Percentiles rank a stretch among this genome's conserved stretches.
Conservation (phyloP, 2,329 filamentous ascomycete species). For the Tolypocladium inflatum region DNA sequence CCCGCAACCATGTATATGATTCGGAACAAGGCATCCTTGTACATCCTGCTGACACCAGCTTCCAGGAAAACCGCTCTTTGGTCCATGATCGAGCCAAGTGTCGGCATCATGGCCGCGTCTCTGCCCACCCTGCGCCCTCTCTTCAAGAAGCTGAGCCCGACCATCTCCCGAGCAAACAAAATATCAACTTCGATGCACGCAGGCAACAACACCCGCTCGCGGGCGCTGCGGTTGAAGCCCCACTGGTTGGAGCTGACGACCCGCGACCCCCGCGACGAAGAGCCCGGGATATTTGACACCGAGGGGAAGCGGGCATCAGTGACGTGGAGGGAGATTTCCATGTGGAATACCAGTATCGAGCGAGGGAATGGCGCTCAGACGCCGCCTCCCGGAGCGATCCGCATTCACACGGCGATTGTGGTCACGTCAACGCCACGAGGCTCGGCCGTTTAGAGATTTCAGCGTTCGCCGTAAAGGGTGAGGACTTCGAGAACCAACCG, state of each 20-base stretch:
- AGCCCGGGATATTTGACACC: neutral
- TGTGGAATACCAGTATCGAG: neutral
- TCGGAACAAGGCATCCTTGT: no score
- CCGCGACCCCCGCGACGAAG: neutral
- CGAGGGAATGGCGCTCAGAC: neutral
- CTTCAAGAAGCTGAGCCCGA: neutral
- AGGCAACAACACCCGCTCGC: neutral
- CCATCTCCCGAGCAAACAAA: neutral
- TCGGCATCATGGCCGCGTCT: conserved; percentile 3
- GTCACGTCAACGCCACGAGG: neutral
- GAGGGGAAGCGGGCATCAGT: neutral
- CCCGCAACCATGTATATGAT: neutral
- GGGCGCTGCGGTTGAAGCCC: neutral
- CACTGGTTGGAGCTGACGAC: conserved; percentile 2
- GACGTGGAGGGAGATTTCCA: neutral
- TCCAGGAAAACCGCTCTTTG: conserved; percentile 3
- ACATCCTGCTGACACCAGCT: neutral
- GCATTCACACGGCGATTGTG: conserved; percentile 1
- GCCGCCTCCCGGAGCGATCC: neutral
- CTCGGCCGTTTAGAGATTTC: neutral
- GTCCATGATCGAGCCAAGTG: conserved; percentile 3
- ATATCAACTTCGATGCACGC: neutral
- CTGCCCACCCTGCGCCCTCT: conserved; percentile 4
- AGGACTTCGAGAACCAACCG: neutral
- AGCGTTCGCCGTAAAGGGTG: no score